Evolutionary conservation across 148 eudicot genomes (phyloP), one percentile per base, ranked within the genome.

Genomic region (Euryodendron excelsum): DNA sequence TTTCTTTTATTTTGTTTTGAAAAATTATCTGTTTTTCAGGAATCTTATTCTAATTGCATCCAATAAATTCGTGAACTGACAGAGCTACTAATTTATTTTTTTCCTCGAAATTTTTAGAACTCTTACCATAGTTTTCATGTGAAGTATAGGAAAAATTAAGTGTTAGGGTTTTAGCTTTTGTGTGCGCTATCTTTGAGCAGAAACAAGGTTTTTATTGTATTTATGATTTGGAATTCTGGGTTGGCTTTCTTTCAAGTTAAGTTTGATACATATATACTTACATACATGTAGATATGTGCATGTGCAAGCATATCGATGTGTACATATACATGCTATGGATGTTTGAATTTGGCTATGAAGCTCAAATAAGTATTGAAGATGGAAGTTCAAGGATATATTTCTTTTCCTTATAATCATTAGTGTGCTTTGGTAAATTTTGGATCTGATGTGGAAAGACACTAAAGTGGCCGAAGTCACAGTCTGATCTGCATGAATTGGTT

Each of bases 281-380:
- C 25, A 62, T n/a, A 48, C 21, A 53, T 6, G n/a, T n/a, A n/a
- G n/a, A n/a, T n/a, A n/a, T n/a, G n/a, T n/a, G n/a, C n/a, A n/a
- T n/a, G n/a, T n/a, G n/a, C n/a, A n/a, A n/a, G n/a, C n/a, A n/a
- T n/a, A n/a, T n/a, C n/a, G n/a, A n/a, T n/a, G n/a, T n/a, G n/a
- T 23, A 69, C 69, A 11, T 41, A 28, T 33, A n/a, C 4, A 31
- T 62, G 8, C 15, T 9, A 39, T 48, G 66, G 47, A 73, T 73
- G 77, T 73, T 62, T n/a, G 34, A 64, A 33, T 64, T 79, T 65
- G 72, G 69, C 44, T 44, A 18, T 79, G 73, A 73, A 72, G 68
- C 34, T 50, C 37, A 39, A 1, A 14, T 9, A 15, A 28, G 50
- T 36, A 64, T 52, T 80, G 78, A 65, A 47, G 72, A 50, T 77